Percentiles rank a stretch among this genome's conserved stretches.
Conservation (phyloP, 164 flowering plant species). For the Tinospora cordifolia region DNA sequence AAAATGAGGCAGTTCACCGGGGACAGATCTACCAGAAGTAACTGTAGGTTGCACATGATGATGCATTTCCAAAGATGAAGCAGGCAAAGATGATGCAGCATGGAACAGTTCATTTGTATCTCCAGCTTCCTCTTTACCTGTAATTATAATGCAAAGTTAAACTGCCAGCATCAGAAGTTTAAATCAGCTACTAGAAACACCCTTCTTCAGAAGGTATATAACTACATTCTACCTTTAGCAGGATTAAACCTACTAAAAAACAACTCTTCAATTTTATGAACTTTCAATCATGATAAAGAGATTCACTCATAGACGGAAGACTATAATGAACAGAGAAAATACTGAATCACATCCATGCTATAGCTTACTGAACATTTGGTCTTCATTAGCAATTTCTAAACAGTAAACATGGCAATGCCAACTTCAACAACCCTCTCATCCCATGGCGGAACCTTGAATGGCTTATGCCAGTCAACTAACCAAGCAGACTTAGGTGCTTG, state of each 20-base stretch:
- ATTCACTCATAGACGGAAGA: background rate
- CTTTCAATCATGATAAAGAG: background rate
- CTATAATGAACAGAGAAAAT: background rate
- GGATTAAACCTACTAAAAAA: conserved; percentile 8
- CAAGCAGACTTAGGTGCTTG: background rate
- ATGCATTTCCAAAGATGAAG: conserved; percentile 34
- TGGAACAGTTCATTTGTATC: conserved; percentile 26
- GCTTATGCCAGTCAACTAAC: background rate
- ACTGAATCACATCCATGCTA: too few relatives aligned
- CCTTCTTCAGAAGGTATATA: conserved; percentile 4
- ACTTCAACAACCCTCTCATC: too few relatives aligned
- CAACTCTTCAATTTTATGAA: background rate
- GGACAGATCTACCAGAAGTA: conserved; percentile 28
- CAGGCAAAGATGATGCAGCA: conserved; percentile 21
- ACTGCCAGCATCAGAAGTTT: conserved; percentile 6
- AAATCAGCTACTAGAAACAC: conserved; percentile 13
- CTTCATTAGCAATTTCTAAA: too few relatives aligned
- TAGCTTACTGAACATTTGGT: too few relatives aligned
- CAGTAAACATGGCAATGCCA: too few relatives aligned
- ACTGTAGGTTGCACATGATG: conserved; percentile 31
- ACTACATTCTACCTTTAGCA: conserved; percentile 11
- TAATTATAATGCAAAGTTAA: conserved; percentile 19
- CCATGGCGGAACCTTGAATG: too few relatives aligned
- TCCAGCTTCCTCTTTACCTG: conserved; percentile 44
- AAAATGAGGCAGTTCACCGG: conserved; percentile 33